A percentile compares a stretch with the other conserved stretches of the same genome.
Conservation (phyloP, 768 basidiomycete species). For the Punctularia strigosozonata region DNA sequence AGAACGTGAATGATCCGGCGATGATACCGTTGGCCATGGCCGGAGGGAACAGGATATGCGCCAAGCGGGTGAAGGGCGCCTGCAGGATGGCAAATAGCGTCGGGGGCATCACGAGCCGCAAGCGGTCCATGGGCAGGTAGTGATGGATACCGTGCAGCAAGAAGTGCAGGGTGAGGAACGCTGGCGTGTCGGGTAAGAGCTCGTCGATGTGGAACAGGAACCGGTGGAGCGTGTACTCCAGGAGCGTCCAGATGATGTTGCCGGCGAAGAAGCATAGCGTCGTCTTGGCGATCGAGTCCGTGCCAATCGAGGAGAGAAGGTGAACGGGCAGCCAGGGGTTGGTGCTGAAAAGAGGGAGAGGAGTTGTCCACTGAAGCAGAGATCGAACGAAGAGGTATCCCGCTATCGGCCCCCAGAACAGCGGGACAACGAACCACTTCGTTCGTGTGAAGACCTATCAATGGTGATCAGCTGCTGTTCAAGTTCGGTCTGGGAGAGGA, state of each 20-base stretch:
- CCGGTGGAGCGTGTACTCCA: constrained; percentile 90
- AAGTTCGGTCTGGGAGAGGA: constrained; percentile 2
- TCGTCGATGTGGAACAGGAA: constrained; percentile 96
- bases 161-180: constrained; percentile 82
- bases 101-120: constrained; percentile 97
- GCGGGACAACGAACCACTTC: constrained; percentile 87
- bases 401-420: constrained; percentile 85
- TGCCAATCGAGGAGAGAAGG: constrained; percentile 34
- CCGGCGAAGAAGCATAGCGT: constrained; percentile 68
- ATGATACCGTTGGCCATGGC: constrained; percentile 88
- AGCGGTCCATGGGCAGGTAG: constrained; percentile 93
- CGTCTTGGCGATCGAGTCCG: constrained; percentile 40
- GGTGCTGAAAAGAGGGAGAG: constrained; percentile 50
- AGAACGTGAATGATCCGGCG: constrained; percentile 64
- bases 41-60: constrained; percentile 69
- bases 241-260: constrained; percentile 84
- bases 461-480: not conserved
- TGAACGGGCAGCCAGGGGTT: constrained; percentile 45
- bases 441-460: constrained; percentile 69
- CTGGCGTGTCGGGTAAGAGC: constrained; percentile 70
- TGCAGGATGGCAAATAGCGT: constrained; percentile 65
- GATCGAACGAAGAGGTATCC: constrained; percentile 72
- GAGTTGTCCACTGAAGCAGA: constrained; percentile 66
- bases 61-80: constrained; percentile 80
- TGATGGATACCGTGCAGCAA: constrained; percentile 93